These are phyloP conservation scores for Globisporangium splendens DNA, from an alignment of 352 stramenopile species.

Conservation along the genomic window DNA sequence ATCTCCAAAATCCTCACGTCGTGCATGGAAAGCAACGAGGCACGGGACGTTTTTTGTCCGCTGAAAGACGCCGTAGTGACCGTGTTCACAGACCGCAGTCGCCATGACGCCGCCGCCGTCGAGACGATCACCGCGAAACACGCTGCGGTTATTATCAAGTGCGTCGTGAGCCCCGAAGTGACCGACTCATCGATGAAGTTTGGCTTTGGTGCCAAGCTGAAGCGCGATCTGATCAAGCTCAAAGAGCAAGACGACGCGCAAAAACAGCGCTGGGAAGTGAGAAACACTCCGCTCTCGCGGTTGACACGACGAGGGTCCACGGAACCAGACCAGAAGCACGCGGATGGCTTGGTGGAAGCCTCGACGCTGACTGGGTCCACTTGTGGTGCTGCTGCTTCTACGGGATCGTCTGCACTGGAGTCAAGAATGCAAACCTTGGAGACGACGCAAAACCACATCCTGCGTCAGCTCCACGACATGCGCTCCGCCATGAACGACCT, in stretches of 20 bases:
- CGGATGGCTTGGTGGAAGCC: too few relatives aligned
- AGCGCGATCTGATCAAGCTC: slow-evolving; percentile 12
- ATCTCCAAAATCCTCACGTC: slow-evolving; percentile 19
- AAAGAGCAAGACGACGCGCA: slow-evolving; percentile 6
- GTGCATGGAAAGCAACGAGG: slow-evolving; percentile 21
- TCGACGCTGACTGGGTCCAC: too few relatives aligned
- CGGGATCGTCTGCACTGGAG: not conserved
- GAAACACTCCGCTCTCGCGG: not conserved
- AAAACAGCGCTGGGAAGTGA: not conserved
- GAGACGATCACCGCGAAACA: slow-evolving; percentile 9
- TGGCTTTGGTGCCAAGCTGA: slow-evolving; percentile 13
- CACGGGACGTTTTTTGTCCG: slow-evolving; percentile 14
- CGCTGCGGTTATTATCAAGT: slow-evolving; percentile 16
- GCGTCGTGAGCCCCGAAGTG: slow-evolving; percentile 8
- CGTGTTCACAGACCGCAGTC: slow-evolving; percentile 2
- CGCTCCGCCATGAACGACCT: not conserved
- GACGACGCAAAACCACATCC: not conserved
- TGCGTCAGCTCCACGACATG: not conserved
- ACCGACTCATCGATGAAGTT: slow-evolving; percentile 20
- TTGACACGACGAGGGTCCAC: not conserved
- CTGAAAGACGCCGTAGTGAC: slow-evolving; percentile 12
- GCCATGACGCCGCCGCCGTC: not conserved
- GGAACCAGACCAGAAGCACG: too few relatives aligned
- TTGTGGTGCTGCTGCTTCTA: not conserved
- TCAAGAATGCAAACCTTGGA: not conserved